Evolutionary conservation across 2,329 filamentous ascomycete species (phyloP), one percentile per base, ranked within the genome.

Genomic region (Cladophialophora immunda): DNA sequence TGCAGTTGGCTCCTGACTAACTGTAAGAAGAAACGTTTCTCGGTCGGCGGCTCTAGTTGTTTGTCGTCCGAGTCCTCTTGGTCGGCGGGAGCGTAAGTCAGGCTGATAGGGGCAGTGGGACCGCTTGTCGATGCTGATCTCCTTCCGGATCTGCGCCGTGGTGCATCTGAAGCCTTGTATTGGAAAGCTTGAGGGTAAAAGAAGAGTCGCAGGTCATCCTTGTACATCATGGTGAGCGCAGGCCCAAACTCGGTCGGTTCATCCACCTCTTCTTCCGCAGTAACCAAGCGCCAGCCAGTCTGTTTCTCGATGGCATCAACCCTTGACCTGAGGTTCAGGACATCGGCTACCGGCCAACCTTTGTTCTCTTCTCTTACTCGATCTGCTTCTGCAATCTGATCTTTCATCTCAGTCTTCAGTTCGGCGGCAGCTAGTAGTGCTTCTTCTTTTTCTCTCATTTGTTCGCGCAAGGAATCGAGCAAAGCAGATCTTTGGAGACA

Each of bases 321-420:
- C 82, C 76, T 84, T 92, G 91, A 86, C 85, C 94, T 93, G n/a
- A 97, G 83, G 45, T 83, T 82, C 70, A 86, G 86, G 70, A 98
- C 92, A 79, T 98, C 95, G 30, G 86, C 89, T 60, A 90, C 87
- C 64, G 90, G 94, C 90, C 94, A 97, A 45, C 94, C 94, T 61
- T 94, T 89, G 76, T 91, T 97, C 74, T 97, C 92, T 76, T 97
- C 93, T 68, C 92, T 87, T 29, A 96, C 84, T 70, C 89, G 89
- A 77, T 97, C 93, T 0, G 94, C 92, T 73, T 93, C 90, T 66
- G 88, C 86, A 65, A 97, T 97, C 56, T 95, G 91, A 30, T 87
- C 85, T 32, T 90, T 75, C 71, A 86, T 93, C 72, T 89, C 85
- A 62, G 88, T 80, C 76, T 94, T 97, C 73, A 88, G 85, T 66